phyloP scores from a whole-genome alignment of 2,329 filamentous ascomycete species.

The Pestalotiopsis sp. region DNA sequence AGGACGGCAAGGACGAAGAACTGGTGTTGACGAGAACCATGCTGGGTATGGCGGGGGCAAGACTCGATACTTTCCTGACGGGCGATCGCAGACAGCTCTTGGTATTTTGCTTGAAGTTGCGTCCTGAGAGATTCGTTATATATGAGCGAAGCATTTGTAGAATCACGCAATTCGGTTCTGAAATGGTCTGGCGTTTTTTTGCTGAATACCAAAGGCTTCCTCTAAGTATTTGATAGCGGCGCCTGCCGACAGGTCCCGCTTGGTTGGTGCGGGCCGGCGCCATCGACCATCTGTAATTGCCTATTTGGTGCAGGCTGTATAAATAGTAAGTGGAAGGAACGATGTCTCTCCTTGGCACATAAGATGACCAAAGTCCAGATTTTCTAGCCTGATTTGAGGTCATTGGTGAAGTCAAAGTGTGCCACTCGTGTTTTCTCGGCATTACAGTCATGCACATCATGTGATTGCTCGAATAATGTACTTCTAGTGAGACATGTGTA shows the following conservation, averaged over 20 bases:
- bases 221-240: not conserved
- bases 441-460: too few relatives aligned
- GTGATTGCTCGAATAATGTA: too few relatives aligned
- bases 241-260: not conserved
- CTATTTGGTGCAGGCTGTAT: too few relatives aligned
- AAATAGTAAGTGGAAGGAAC: too few relatives aligned
- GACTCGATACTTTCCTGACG: not conserved
- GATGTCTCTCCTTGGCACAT: too few relatives aligned
- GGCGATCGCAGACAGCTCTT: not conserved
- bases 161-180: slow-evolving; percentile 3
- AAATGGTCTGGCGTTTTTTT: not conserved
- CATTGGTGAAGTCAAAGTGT: too few relatives aligned
- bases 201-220: not conserved
- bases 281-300: not conserved
- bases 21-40: slow-evolving; percentile 5
- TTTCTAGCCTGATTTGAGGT: too few relatives aligned
- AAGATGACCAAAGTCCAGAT: too few relatives aligned
- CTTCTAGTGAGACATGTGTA: not conserved
- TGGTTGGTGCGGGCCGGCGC: not conserved
- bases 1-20: slow-evolving; percentile 2
- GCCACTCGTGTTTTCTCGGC: too few relatives aligned
- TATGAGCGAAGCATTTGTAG: not conserved
- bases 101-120: not conserved
- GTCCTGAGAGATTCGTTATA: not conserved
- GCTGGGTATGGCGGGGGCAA: not conserved